These are phyloP conservation scores for Adansonia rubrostipa DNA, from an alignment of 441 rosid species.

Conservation along the genomic window DNA sequence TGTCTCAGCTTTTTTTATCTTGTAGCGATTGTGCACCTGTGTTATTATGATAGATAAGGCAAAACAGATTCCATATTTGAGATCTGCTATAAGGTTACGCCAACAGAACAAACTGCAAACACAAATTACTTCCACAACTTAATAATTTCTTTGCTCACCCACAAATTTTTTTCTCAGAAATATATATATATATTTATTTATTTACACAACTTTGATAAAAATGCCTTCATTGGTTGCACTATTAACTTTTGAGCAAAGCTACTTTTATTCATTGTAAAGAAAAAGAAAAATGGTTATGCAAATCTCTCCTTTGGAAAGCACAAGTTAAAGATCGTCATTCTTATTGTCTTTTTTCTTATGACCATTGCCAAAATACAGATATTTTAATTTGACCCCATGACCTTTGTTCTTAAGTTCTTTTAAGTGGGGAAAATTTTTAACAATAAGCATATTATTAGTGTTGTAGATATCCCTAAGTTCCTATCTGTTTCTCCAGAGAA, in stretches of 20 bases:
- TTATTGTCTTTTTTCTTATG: background rate
- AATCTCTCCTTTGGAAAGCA: background rate
- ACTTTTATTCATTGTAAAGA: background rate
- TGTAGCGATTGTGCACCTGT: constrained; percentile 59
- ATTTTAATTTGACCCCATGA: background rate
- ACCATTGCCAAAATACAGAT: background rate
- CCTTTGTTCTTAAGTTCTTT: constrained; percentile 4
- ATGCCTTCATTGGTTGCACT: background rate
- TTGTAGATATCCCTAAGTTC: background rate
- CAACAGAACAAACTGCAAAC: constrained; percentile 9
- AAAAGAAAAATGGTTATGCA: background rate
- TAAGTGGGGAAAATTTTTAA: background rate
- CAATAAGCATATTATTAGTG: background rate
- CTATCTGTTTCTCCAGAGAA: background rate
- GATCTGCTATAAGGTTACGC: background rate
- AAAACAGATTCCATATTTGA: background rate
- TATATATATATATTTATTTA: no score
- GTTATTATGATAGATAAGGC: constrained; percentile 14
- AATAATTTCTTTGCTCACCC: no score
- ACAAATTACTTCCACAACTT: background rate
- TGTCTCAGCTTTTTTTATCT: constrained; percentile 41
- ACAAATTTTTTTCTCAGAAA: no score
- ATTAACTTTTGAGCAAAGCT: background rate
- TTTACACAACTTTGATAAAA: background rate
- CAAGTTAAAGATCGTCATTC: background rate